Percentiles rank a stretch among this genome's conserved stretches.
phyloP scores from a whole-genome alignment of 2,329 filamentous ascomycete species.

The Aspergillus fructus region DNA sequence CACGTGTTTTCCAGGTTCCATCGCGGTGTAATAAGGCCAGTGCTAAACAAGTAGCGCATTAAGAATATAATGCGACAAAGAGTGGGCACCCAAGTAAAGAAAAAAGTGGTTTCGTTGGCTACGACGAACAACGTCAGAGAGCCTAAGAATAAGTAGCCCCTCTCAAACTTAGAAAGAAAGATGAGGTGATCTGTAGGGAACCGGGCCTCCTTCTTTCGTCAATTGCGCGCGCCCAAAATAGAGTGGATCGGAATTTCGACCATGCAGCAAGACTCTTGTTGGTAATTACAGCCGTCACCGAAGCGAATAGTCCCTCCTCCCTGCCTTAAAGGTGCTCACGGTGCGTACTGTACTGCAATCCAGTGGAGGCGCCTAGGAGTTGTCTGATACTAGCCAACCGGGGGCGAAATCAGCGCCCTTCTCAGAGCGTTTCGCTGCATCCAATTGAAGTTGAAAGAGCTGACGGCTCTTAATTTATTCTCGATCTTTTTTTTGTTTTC shows the following conservation, averaged over 20 bases:
- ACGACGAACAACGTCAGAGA: slow-evolving; percentile 10
- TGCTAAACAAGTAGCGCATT: slow-evolving; percentile 9
- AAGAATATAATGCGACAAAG: slow-evolving; percentile 11
- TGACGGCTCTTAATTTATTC: slow-evolving; percentile 15
- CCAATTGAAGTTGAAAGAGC: slow-evolving; percentile 15
- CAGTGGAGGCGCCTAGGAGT: slow-evolving; percentile 20
- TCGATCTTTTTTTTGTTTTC: slow-evolving; percentile 9
- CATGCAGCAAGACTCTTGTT: slow-evolving; percentile 18
- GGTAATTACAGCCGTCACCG: slow-evolving; percentile 13
- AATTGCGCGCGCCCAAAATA: slow-evolving; percentile 21
- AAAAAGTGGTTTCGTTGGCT: slow-evolving; percentile 18
- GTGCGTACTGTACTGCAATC: slow-evolving; percentile 12
- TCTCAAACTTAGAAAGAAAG: slow-evolving; percentile 9
- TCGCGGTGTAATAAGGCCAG: slow-evolving; percentile 16
- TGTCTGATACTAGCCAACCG: slow-evolving; percentile 16
- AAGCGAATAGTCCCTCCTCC: slow-evolving; percentile 17
- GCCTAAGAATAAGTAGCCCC: slow-evolving; percentile 22
- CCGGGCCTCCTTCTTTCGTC: slow-evolving; percentile 9
- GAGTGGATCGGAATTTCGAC: slow-evolving; percentile 21
- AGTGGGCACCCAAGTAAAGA: slow-evolving; percentile 8
- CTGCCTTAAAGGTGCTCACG: slow-evolving; percentile 14
- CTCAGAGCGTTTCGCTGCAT: slow-evolving; percentile 14
- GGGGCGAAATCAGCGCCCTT: slow-evolving; percentile 13
- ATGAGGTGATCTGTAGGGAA: slow-evolving; percentile 14
- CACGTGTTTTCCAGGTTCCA: slow-evolving; percentile 33